Conservation (phyloP, 163 green algal genomes). For the Scenedesmus sp. region DNA sequence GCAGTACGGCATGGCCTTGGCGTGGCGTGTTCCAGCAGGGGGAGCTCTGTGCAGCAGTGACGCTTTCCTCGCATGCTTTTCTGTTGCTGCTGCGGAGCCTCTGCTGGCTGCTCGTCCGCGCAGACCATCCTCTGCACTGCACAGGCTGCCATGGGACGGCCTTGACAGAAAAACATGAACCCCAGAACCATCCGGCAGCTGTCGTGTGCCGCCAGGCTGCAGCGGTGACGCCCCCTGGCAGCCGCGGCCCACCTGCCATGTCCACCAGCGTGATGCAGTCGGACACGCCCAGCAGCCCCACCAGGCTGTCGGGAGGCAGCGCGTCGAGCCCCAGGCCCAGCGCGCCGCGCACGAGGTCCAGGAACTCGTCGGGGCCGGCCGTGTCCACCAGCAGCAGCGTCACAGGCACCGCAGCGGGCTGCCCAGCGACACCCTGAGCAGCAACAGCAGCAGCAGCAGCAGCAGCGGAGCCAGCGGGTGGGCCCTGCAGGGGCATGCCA, state of each 20-base stretch:
- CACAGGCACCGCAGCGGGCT: constrained; percentile 19
- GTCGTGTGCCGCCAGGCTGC: too few relatives aligned
- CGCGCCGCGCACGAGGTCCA: constrained; percentile 32
- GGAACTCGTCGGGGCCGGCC: constrained; percentile 12
- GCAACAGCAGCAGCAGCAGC: constrained; percentile 4
- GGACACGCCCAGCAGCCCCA: constrained; percentile 32
- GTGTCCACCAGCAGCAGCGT: constrained; percentile 42
- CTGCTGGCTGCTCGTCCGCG: background rate
- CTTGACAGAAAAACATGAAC: too few relatives aligned
- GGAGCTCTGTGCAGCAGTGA: too few relatives aligned
- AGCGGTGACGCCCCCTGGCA: too few relatives aligned
- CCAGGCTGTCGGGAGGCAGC: constrained; percentile 18
- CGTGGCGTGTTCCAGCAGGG: too few relatives aligned
- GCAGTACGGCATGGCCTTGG: too few relatives aligned
- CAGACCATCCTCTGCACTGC: background rate
- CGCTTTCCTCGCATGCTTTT: too few relatives aligned
- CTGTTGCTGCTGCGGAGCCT: too few relatives aligned
- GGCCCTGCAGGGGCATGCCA: background rate
- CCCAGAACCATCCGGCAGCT: too few relatives aligned
- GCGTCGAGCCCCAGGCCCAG: constrained; percentile 27
- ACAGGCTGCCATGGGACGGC: too few relatives aligned
- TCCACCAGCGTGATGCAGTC: constrained; percentile 44
- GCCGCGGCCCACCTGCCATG: background rate
- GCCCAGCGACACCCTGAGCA: background rate
- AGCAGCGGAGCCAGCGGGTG: background rate